Evolutionary conservation across 306 rosid genomes (phyloP), one percentile per base, ranked within the genome.

Genomic region (Medicago ruthenica): DNA sequence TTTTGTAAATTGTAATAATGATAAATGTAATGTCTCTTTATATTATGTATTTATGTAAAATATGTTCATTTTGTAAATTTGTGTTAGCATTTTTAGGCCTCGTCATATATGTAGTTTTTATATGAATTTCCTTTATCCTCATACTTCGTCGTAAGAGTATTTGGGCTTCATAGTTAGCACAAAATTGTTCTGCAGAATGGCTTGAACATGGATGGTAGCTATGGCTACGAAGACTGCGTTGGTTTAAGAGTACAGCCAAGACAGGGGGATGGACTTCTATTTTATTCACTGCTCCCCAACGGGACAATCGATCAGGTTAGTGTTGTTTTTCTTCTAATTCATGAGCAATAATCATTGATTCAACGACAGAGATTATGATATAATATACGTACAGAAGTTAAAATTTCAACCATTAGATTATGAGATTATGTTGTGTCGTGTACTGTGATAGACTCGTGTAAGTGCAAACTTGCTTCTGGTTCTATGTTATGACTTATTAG

Each of bases 181-280:
- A 37, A 53, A 62, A n/a, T 70, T 71, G 44, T 70, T 76, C 44
- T 77, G 82, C 90, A 90, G 97, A 89, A 84, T 76, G 95, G 95
- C 78, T 63, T 36, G 60, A 85, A 89, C 75, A 83, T 89, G 87
- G 91, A 87, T 40, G 91, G 84, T 50, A 85, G 39, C 79, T 91
- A 87, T 37, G 83, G 75, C 73, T 88, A 61, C 8, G 77, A 79
- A 44, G 79, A 62, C 21, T 93, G 96, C 83, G 21, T 71, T 65
- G 98, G 96, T 51, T 84, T 93, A 76, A 90, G 36, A 85, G 93
- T 93, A 81, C 87, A 79, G 88, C 98, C 98, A 24, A 94, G 86
- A 42, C 86, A 74, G 83, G 98, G 98, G 50, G 97, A 89, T 62
- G 98, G 95, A 18, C 91, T 93, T 86, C 81, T 93, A 53, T 93